Conservation (phyloP, 495 filamentous ascomycete genomes). For the Aspergillus olivimuriae region DNA sequence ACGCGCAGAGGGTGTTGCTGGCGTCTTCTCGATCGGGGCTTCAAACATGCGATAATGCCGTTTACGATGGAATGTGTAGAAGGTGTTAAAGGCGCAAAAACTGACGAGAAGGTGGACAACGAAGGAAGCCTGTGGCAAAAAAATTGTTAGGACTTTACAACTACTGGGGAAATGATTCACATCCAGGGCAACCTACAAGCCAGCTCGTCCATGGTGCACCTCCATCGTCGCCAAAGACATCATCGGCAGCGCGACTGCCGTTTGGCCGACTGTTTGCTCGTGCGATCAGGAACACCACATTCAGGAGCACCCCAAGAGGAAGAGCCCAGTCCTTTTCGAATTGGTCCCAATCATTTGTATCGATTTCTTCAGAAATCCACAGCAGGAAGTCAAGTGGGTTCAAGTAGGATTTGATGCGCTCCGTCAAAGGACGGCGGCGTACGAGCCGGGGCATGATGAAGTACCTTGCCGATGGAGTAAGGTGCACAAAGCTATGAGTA, state of each 20-base stretch:
- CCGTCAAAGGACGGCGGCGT: constrained; percentile 64
- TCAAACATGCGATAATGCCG: constrained; percentile 92
- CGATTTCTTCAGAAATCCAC: constrained; percentile 83
- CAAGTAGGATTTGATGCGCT: constrained; percentile 71
- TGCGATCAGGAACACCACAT: constrained; percentile 75
- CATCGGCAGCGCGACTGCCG: constrained; percentile 48
- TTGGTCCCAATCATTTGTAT: constrained; percentile 83
- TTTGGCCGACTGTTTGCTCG: constrained; percentile 60
- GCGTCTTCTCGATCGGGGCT: constrained; percentile 63
- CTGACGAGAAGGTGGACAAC: constrained; percentile 59
- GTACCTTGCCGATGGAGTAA: constrained; percentile 3
- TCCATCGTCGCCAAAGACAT: constrained; percentile 76
- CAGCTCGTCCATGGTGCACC: constrained; percentile 63
- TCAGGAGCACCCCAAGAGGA: constrained; percentile 66
- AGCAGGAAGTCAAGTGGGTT: constrained; percentile 86
- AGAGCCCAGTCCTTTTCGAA: constrained; percentile 63
- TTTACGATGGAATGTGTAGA: constrained; percentile 76
- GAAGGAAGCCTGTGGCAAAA: constrained; percentile 51
- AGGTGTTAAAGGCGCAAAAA: constrained; percentile 64
- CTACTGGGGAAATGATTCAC: too few relatives aligned
- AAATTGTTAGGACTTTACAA: too few relatives aligned
- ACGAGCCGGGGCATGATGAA: constrained; percentile 67
- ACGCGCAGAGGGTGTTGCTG: constrained; percentile 77
- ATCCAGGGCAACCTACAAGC: constrained; percentile 56
- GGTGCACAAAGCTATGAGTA: background rate